phyloP scores from a whole-genome alignment of 352 stramenopile genomes.

The Pythium phragmitis region DNA sequence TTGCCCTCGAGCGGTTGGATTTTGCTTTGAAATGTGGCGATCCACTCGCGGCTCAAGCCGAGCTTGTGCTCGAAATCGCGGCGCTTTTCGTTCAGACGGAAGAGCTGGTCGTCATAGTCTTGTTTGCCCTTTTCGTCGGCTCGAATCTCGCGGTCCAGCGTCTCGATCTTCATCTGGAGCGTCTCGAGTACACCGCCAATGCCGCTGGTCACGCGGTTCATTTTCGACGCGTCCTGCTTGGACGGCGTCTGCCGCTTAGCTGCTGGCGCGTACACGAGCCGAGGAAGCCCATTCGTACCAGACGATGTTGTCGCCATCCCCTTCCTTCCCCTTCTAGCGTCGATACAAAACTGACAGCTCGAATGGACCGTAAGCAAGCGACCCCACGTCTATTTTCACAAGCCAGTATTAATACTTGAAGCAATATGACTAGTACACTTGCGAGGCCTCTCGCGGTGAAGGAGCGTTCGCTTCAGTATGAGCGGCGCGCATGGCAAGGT shows the following conservation, averaged over 20 bases:
- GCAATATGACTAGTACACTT: no score
- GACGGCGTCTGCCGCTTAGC: slow-evolving; percentile 42
- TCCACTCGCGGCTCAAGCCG: slow-evolving; percentile 56
- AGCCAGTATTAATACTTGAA: no score
- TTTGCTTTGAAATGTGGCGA: slow-evolving; percentile 65
- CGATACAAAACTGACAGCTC: no score
- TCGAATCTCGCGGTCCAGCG: slow-evolving; percentile 65
- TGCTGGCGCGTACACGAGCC: slow-evolving; percentile 52
- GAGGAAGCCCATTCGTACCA: slow-evolving; percentile 31
- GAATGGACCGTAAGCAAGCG: background rate
- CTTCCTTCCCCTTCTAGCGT: background rate
- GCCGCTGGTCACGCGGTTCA: slow-evolving; percentile 74
- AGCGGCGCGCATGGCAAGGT: slow-evolving; percentile 30
- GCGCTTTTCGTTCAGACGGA: slow-evolving; percentile 47
- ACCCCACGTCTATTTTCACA: slow-evolving; percentile 14
- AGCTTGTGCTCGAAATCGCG: slow-evolving; percentile 60
- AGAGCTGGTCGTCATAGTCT: slow-evolving; percentile 78
- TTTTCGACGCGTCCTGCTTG: slow-evolving; percentile 55
- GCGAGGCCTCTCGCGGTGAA: no score
- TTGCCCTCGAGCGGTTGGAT: slow-evolving; percentile 68
- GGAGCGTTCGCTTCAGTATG: background rate
- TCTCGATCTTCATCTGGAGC: slow-evolving; percentile 57
- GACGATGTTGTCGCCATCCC: slow-evolving; percentile 8
- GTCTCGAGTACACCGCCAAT: slow-evolving; percentile 64
- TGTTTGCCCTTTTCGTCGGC: slow-evolving; percentile 77